phyloP scores from a whole-genome alignment of 768 basidiomycete species.

The Xanthoconium purpureum region DNA sequence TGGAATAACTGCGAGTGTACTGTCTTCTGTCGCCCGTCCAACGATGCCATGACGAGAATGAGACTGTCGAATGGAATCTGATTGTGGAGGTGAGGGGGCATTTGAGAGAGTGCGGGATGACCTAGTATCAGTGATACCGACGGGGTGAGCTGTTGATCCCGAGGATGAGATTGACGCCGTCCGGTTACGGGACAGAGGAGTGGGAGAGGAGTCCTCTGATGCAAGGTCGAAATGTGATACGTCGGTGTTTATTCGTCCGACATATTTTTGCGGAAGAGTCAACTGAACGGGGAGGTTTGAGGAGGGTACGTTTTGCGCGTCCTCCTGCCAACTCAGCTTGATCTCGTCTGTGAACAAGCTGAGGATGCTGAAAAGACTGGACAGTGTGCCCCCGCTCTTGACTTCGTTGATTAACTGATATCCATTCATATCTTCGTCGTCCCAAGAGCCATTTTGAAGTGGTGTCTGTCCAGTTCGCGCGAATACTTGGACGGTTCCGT shows the following conservation, averaged over 20 bases:
- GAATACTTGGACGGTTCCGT: conserved; percentile 95
- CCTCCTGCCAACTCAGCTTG: conserved; percentile 88
- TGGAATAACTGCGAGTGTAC: conserved; percentile 97
- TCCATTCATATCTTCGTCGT: conserved; percentile 88
- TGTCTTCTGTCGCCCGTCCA: conserved; percentile 91
- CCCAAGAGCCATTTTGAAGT: conserved; percentile 60
- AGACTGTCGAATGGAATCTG: conserved; percentile 23
- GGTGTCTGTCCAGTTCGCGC: conserved; percentile 61
- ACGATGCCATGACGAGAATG: conserved; percentile 68
- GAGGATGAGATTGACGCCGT: conserved; percentile 63
- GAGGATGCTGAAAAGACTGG: conserved; percentile 94
- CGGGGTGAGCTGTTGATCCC: conserved; percentile 63
- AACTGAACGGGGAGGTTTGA: conserved; percentile 23
- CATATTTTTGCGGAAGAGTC: conserved; percentile 26
- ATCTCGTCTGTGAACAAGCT: conserved; percentile 95
- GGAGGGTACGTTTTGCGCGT: conserved; percentile 30
- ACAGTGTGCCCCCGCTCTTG: conserved; percentile 90
- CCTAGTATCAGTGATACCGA: conserved; percentile 9
- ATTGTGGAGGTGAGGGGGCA: conserved; percentile 22
- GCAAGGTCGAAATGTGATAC: conserved; percentile 57
- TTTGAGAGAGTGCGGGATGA: conserved; percentile 12
- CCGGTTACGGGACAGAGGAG: conserved; percentile 36
- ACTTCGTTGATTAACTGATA: conserved; percentile 97
- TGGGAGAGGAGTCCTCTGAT: conserved; percentile 24
- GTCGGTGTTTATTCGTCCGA: conserved; percentile 55